Evolutionary conservation across 2,329 filamentous ascomycete genomes (phyloP), one percentile per base, ranked within the genome.

Genomic region (Xylariaceae sp.): DNA sequence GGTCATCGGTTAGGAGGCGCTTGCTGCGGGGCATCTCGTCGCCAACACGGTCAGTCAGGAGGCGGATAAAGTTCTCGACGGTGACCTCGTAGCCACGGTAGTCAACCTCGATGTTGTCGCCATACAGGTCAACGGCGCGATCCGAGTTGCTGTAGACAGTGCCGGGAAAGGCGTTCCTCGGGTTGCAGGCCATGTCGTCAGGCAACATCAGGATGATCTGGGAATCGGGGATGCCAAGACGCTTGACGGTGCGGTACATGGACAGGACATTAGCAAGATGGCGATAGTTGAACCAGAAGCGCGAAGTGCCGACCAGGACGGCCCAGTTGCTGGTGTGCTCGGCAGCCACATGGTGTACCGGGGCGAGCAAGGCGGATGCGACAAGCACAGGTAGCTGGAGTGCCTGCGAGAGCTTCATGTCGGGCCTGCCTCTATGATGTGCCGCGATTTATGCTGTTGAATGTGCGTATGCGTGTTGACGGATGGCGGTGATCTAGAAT

Each of bases 191-290:
- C 90, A 99, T 97, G 76, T 99, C 94, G 71, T 99, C 94, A 19
- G 94, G 94, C n/a, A 99, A 84, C 92, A 99, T 97, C 62, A 99
- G 87, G 70, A 99, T 97, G 74, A 99, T 99, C 71, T 99, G 94
- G 48, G 90, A 96, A 73, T 99, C 94, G 34, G 94, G 94, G 56
- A 99, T 99, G 45, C 94, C 94, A 36, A 99, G 85, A 12, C 94
- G 89, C 76, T 99, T 99, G 59, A 99, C 94, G 53, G 94, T 99
- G 54, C 94, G 89, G 75, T 99, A 99, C 60, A 99, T 85, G 55
- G 92, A 96, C 57, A 99, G 84, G 16, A 96, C 94, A 75, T 99
- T 99, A 71, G 94, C 92, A 49, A 99, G 86, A 72, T 99, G 94
- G 54, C 94, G 88, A 74, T 99, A 99, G 76, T 99, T 99, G 84